phyloP scores from a whole-genome alignment of 768 basidiomycete genomes.

The Candolleomyces efflorescens region DNA sequence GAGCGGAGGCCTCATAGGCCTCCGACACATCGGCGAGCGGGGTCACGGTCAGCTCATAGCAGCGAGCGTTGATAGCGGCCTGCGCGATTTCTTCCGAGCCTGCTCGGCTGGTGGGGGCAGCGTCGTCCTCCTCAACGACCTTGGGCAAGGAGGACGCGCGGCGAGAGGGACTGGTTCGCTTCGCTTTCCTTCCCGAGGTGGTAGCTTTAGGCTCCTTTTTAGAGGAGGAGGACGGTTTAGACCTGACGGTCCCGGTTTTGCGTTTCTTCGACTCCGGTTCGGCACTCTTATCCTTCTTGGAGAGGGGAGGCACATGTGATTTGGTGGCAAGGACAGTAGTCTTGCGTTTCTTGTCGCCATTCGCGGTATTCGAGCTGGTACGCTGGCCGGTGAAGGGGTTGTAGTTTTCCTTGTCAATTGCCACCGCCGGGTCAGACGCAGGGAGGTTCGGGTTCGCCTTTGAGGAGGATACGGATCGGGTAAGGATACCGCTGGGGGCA shows the following conservation, averaged over 20 bases:
- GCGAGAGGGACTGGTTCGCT: conserved; percentile 27
- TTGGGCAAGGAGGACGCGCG: conserved; percentile 59
- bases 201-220: conserved; percentile 38
- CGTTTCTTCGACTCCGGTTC: conserved; percentile 58
- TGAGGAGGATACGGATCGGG: conserved; percentile 27
- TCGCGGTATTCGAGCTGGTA: conserved; percentile 32
- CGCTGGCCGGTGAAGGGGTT: conserved; percentile 71
- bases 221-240: conserved; percentile 18
- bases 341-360: conserved; percentile 60
- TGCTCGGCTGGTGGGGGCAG: conserved; percentile 21
- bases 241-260: conserved; percentile 39
- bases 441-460: conserved; percentile 21
- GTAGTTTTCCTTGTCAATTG: conserved; percentile 73
- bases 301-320: conserved; percentile 28
- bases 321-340: conserved; percentile 56
- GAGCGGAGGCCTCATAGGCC: conserved; percentile 50
- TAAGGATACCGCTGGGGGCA: conserved; percentile 22
- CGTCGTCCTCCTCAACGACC: conserved; percentile 44
- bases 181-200: conserved; percentile 23
- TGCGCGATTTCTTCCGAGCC: conserved; percentile 35
- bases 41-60: conserved; percentile 75
- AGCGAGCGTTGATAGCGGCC: conserved; percentile 61
- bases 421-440: conserved; percentile 29
- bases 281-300: conserved; percentile 39
- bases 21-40: conserved; percentile 74